A percentile compares a stretch with the other conserved stretches of the same genome.
Evolutionary conservation across 306 rosid species (phyloP).

Genomic region (Vigna reflexopilosa): DNA sequence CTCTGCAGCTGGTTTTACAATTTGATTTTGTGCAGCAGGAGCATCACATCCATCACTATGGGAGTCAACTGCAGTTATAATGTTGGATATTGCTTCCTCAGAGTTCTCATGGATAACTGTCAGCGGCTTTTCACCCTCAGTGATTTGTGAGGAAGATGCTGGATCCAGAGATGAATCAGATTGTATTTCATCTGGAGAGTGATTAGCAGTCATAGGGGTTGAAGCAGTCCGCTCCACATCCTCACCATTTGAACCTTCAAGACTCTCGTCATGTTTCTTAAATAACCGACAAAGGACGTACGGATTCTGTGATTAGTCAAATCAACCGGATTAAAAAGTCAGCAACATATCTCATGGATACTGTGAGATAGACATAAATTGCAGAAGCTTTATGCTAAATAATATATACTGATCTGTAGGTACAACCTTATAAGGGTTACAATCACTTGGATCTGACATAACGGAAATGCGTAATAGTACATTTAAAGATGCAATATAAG

Average conservation of each 20-base stretch:
- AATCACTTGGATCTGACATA: neutral
- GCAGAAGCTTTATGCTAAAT: slow-evolving; percentile 23
- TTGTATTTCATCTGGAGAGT: slow-evolving; percentile 62
- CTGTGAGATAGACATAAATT: slow-evolving; percentile 8
- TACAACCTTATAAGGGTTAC: neutral
- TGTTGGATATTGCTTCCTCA: slow-evolving; percentile 61
- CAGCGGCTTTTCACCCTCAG: slow-evolving; percentile 51
- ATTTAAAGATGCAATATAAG: slow-evolving; percentile 16
- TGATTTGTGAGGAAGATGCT: slow-evolving; percentile 56
- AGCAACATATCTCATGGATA: slow-evolving; percentile 25
- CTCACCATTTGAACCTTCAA: slow-evolving; percentile 61
- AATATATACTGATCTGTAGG: slow-evolving; percentile 1
- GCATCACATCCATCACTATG: slow-evolving; percentile 43
- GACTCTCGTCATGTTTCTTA: slow-evolving; percentile 80
- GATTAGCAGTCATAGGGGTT: slow-evolving; percentile 55
- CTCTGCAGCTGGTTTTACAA: slow-evolving; percentile 40
- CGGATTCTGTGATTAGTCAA: slow-evolving; percentile 64
- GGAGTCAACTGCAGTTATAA: slow-evolving; percentile 44
- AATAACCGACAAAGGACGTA: slow-evolving; percentile 88
- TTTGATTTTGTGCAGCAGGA: slow-evolving; percentile 40
- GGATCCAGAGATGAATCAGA: slow-evolving; percentile 53
- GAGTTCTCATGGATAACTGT: slow-evolving; percentile 46
- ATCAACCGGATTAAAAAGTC: slow-evolving; percentile 40
- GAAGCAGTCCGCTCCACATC: slow-evolving; percentile 60
- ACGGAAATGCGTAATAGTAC: neutral